Evolutionary conservation across 495 filamentous ascomycete species (phyloP), one percentile per base, ranked within the genome.

Genomic region (Penicillium cosmopolitanum): DNA sequence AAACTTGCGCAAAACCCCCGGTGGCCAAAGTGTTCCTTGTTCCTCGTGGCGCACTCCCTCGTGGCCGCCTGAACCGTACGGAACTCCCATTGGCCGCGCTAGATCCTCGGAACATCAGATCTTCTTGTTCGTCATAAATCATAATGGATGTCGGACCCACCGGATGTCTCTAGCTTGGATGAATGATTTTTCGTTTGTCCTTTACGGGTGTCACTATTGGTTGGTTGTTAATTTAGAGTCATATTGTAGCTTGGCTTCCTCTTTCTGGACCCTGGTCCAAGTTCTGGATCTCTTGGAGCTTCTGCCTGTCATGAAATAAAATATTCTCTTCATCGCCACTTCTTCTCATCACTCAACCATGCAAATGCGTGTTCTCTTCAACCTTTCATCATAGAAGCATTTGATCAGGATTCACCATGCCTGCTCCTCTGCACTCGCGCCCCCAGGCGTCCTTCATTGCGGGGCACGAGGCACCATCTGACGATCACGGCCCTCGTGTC

Each of bases 201-300:
- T 28, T 48, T 23, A 0, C 6, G 9, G 46, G 46, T 28, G 19
- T 18, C 13, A 16, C 25, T 21, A 62, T 59, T 58, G 55, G 61
- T 47, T 36, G 31, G 21, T 6, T 10, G 33, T n/a, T 18, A 16
- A 19, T 35, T 18, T 47, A 61, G 50, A 51, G 51, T 58, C 60
- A 53, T 53, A 19, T 5, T 63, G 62, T 52, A 51, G 50, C 69
- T 74, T 70, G 72, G 72, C 69, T 74, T 68, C 67, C 67, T 31
- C 28, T 54, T 55, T 69, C 60, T 63, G 36, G 60, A 28, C 9
- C 23, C 11, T 6, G 21, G 57, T 25, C 23, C 25, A 18, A 42
- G 28, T 50, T 46, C 34, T 43, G 36, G 47, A 9, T 38, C 36
- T 38, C 11, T 9, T n/a, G 36, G 36, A 38, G 36, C 9, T 13